phyloP scores from a whole-genome alignment of 495 filamentous ascomycete species.

The Cryomyces minteri region DNA sequence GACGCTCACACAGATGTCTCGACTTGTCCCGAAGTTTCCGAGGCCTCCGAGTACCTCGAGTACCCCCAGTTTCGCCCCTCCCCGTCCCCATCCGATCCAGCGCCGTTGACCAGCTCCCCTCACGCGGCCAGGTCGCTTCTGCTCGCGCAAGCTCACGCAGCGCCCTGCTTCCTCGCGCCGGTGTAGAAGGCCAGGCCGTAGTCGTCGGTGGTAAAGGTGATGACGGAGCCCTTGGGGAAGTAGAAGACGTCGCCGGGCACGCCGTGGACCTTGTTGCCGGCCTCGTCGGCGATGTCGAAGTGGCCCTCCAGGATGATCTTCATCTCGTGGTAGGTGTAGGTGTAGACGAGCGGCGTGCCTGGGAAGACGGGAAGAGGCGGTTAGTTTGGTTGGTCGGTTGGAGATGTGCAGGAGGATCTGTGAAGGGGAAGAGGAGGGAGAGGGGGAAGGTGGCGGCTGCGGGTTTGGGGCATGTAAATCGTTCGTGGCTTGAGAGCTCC shows the following conservation, averaged over 20 bases:
- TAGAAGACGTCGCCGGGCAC: constrained; percentile 58
- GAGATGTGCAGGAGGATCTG: neutral
- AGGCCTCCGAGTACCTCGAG: no score
- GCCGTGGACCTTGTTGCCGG: constrained; percentile 48
- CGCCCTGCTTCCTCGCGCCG: constrained; percentile 17
- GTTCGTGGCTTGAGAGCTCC: neutral
- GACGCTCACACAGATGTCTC: no score
- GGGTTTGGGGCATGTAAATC: no score
- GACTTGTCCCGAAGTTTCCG: no score
- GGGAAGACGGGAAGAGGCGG: constrained; percentile 7
- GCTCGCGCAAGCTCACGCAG: constrained; percentile 3
- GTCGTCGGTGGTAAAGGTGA: constrained; percentile 53
- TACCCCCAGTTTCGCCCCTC: no score
- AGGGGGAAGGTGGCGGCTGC: no score
- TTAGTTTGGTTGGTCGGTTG: neutral
- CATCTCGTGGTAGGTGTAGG: constrained; percentile 62
- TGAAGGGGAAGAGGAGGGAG: neutral
- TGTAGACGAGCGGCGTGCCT: constrained; percentile 50
- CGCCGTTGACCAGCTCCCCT: no score
- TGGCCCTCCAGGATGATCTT: constrained; percentile 67
- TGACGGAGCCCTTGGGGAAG: constrained; percentile 58
- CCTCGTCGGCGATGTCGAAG: constrained; percentile 55
- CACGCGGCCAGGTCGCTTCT: no score
- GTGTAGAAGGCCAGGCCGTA: constrained; percentile 54
- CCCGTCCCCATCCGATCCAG: no score